Evolutionary conservation across 116 monocot genomes (phyloP).

Genomic region (Zostera marina): DNA sequence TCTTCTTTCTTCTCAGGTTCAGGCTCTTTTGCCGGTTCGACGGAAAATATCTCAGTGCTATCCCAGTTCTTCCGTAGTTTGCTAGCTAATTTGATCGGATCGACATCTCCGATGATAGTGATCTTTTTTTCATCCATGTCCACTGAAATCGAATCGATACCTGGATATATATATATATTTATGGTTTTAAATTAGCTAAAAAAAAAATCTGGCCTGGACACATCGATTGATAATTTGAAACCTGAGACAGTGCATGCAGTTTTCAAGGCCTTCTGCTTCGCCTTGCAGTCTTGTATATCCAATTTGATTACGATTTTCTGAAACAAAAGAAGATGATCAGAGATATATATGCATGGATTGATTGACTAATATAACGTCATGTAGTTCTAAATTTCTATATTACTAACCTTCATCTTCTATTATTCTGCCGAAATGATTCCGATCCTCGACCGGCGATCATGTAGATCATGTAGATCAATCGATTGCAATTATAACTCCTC

Average conservation of each 20-base stretch:
- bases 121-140: conserved; percentile 64
- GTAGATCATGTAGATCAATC: no score
- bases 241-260: conserved; percentile 49
- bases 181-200: no score
- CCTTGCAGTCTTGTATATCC: conserved; percentile 46
- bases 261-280: conserved; percentile 72
- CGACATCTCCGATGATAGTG: conserved; percentile 49
- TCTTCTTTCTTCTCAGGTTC: conserved; percentile 23
- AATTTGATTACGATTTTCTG: conserved; percentile 14
- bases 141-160: conserved; percentile 54
- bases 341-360: no score
- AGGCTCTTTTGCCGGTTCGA: conserved; percentile 46
- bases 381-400: no score
- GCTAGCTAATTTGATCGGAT: conserved; percentile 47
- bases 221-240: no score
- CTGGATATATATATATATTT: no score
- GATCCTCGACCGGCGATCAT: no score
- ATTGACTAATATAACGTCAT: no score
- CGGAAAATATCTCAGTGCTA: conserved; percentile 31
- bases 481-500: no score
- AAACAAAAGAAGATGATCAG: no score
- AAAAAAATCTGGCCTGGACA: background rate
- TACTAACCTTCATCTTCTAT: conserved; percentile 3
- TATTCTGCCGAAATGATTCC: background rate
- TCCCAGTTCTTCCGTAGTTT: conserved; percentile 50